Evolutionary conservation across 2,329 filamentous ascomycete genomes (phyloP).

Genomic region (Scopulariopsis brevicaulis): DNA sequence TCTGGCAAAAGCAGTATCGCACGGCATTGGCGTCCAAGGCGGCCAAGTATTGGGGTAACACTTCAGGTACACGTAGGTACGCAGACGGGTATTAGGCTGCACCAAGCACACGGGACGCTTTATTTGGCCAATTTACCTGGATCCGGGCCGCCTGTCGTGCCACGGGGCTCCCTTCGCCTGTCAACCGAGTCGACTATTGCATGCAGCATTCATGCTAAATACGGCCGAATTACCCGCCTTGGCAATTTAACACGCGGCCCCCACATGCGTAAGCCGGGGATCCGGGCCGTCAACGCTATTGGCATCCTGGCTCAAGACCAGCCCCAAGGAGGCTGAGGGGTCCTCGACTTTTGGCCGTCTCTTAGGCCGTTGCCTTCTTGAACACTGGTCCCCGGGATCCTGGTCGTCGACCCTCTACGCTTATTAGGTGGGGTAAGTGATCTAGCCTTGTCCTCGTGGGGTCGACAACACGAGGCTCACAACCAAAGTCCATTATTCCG

Average conservation of each 20-base stretch:
- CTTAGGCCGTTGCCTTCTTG: too few relatives aligned
- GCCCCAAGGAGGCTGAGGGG: background rate
- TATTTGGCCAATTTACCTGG: background rate
- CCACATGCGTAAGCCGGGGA: background rate
- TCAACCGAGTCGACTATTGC: background rate
- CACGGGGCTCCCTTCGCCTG: background rate
- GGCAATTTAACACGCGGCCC: background rate
- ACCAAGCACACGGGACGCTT: background rate
- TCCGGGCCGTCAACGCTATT: background rate
- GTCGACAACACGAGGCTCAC: too few relatives aligned
- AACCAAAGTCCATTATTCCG: too few relatives aligned
- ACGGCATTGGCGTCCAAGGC: too few relatives aligned
- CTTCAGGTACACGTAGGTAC: background rate
- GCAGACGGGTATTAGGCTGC: background rate
- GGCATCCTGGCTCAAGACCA: background rate
- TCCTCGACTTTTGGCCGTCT: too few relatives aligned
- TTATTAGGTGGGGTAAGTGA: too few relatives aligned
- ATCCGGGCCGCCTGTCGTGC: background rate
- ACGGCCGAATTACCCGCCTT: background rate
- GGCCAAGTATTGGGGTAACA: too few relatives aligned
- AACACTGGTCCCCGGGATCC: too few relatives aligned
- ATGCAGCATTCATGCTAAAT: background rate
- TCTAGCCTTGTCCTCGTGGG: too few relatives aligned
- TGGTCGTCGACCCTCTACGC: too few relatives aligned
- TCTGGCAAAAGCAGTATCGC: too few relatives aligned